Percentiles rank a stretch among this genome's conserved stretches.
Conservation (phyloP, 1,139 yeast species). For the Candida tropicalis region DNA sequence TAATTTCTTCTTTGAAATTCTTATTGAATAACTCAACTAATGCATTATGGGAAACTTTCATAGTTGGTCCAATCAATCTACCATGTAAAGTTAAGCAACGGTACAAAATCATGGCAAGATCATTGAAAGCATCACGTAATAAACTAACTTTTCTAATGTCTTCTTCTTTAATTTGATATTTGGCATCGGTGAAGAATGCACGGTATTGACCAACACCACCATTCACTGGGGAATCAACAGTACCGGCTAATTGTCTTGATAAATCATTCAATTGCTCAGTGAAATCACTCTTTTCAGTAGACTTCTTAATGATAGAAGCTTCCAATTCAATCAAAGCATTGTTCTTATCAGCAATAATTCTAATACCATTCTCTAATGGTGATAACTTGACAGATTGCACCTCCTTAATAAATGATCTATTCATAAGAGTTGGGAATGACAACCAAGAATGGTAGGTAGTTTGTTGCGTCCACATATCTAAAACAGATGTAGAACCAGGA, state of each 20-base stretch:
- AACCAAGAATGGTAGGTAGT: conserved; percentile 74
- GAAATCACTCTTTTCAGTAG: conserved; percentile 56
- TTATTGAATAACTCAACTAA: conserved; percentile 64
- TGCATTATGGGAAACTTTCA: conserved; percentile 67
- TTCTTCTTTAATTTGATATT: conserved; percentile 44
- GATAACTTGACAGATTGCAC: conserved; percentile 63
- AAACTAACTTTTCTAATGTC: conserved; percentile 47
- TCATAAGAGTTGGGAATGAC: conserved; percentile 87
- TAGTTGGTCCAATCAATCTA: conserved; percentile 56
- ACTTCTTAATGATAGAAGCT: conserved; percentile 57
- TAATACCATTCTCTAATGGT: conserved; percentile 84
- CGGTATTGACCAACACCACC: conserved; percentile 91
- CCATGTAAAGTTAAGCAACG: conserved; percentile 74
- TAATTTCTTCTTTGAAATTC: conserved; percentile 72
- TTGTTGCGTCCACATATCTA: conserved; percentile 88
- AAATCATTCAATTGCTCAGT: conserved; percentile 62
- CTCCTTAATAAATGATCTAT: conserved; percentile 70
- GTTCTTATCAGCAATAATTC: conserved; percentile 66
- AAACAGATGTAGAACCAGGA: conserved; percentile 73
- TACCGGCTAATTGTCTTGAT: conserved; percentile 80
- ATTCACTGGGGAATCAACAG: conserved; percentile 90
- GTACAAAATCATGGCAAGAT: conserved; percentile 64
- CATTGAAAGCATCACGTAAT: conserved; percentile 66
- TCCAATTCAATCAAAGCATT: conserved; percentile 74
- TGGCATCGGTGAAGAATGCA: conserved; percentile 56